phyloP scores from a whole-genome alignment of 805 yeast genomes.

The Starmerella powellii region DNA sequence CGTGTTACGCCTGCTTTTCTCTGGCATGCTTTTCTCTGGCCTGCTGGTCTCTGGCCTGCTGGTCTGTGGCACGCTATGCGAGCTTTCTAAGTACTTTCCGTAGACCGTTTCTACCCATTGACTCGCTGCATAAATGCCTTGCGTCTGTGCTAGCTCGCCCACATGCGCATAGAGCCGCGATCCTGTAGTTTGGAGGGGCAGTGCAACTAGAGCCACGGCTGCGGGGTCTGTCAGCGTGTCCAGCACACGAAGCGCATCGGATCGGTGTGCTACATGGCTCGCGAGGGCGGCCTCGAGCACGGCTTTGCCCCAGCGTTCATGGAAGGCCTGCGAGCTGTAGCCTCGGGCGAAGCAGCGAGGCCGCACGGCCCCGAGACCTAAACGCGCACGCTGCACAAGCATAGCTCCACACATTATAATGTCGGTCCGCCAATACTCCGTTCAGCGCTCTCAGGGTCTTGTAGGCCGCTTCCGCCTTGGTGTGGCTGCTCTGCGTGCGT shows the following conservation, averaged over 20 bases:
- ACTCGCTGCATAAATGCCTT: neutral
- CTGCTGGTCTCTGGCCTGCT: neutral
- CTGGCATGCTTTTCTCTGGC: too few relatives aligned
- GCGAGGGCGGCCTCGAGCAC: neutral
- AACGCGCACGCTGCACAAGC: too few relatives aligned
- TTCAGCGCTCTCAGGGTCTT: too few relatives aligned
- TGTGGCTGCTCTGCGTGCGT: too few relatives aligned
- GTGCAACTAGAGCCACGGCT: conserved; percentile 1
- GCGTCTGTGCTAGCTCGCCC: conserved; percentile 3
- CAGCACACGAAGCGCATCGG: neutral
- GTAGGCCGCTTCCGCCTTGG: too few relatives aligned
- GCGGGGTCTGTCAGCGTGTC: neutral
- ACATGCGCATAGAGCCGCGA: neutral
- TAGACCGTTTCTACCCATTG: neutral
- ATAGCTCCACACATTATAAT: too few relatives aligned
- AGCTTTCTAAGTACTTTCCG: too few relatives aligned
- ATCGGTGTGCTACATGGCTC: neutral
- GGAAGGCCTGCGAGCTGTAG: neutral
- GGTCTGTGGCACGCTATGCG: too few relatives aligned
- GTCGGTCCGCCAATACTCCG: too few relatives aligned
- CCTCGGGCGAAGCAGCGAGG: neutral
- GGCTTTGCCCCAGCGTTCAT: neutral
- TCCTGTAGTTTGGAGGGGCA: neutral
- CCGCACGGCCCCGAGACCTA: neutral
- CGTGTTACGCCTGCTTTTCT: too few relatives aligned